Evolutionary conservation across 192 early-diverging fungal genomes (phyloP).

Genomic region (Linderina pennispora): DNA sequence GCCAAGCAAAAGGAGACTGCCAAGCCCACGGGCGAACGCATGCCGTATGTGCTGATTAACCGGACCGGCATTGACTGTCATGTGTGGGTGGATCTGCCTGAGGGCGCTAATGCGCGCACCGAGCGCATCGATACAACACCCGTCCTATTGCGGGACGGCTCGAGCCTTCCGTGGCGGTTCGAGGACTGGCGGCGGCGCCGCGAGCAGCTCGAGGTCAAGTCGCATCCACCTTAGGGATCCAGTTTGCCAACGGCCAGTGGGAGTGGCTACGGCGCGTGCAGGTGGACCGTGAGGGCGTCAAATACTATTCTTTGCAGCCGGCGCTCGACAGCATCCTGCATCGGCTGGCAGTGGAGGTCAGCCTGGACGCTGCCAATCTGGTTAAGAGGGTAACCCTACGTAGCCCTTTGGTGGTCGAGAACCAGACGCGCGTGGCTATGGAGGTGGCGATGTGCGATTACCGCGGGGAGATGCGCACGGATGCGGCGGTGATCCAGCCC

Average conservation of each 20-base stretch:
- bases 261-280: conserved; percentile 84
- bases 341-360: conserved; percentile 81
- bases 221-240: conserved; percentile 80
- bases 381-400: conserved; percentile 91
- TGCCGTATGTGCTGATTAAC: conserved; percentile 85
- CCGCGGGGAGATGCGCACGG: conserved; percentile 49
- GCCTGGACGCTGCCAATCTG: conserved; percentile 64
- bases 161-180: conserved; percentile 87
- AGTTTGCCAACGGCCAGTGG: conserved; percentile 81
- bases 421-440: conserved; percentile 70
- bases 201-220: conserved; percentile 60
- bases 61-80: conserved; percentile 85
- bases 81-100: conserved; percentile 74
- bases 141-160: conserved; percentile 60
- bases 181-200: conserved; percentile 93
- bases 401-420: conserved; percentile 76
- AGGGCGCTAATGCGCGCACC: conserved; percentile 15
- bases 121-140: conserved; percentile 60
- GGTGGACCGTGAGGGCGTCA: conserved; percentile 85
- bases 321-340: conserved; percentile 72
- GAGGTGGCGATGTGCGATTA: conserved; percentile 74
- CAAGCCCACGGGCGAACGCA: conserved; percentile 38
- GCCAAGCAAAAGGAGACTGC: conserved; percentile 10
- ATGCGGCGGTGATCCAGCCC: conserved; percentile 49
- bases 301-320: conserved; percentile 76